phyloP scores from a whole-genome alignment of 257 asterid genomes.

The Forsythia suspensa region DNA sequence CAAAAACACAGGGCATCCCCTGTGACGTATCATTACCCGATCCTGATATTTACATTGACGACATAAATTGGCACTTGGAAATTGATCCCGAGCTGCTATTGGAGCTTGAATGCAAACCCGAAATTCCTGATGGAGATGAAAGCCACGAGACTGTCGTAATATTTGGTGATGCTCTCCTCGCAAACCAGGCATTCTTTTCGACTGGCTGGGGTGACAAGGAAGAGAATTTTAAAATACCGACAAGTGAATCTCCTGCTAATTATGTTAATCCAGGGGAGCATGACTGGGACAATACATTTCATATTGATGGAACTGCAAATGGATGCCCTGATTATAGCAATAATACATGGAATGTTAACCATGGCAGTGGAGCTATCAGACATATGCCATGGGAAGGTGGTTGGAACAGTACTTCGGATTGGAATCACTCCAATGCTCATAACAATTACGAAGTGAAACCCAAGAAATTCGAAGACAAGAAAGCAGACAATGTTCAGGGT shows the following conservation, averaged over 20 bases:
- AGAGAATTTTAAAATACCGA: constrained; percentile 11
- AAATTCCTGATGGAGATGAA: constrained; percentile 23
- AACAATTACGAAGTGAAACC: constrained; percentile 4
- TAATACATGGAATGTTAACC: constrained; percentile 23
- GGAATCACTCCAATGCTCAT: constrained; percentile 23
- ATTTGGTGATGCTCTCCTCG: constrained; percentile 55
- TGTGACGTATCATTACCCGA: constrained; percentile 52
- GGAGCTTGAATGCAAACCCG: constrained; percentile 38
- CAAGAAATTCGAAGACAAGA: constrained; percentile 7
- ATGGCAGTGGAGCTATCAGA: constrained; percentile 28
- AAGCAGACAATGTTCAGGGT: constrained; percentile 23
- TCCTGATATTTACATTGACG: constrained; percentile 65
- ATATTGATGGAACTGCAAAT: constrained; percentile 18
- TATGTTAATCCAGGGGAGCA: background rate
- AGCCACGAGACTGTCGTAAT: constrained; percentile 54
- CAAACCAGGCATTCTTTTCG: constrained; percentile 32
- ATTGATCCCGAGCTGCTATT: constrained; percentile 7
- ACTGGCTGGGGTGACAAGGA: constrained; percentile 37
- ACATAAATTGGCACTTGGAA: constrained; percentile 15
- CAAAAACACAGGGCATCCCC: constrained; percentile 48
- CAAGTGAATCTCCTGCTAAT: background rate
- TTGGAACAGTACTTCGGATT: constrained; percentile 31
- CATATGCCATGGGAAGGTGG: constrained; percentile 32
- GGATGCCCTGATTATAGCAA: constrained; percentile 34
- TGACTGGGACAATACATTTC: background rate